Evolutionary conservation across 192 early-diverging fungal genomes (phyloP).

Genomic region (Gaertneriomyces sp.): DNA sequence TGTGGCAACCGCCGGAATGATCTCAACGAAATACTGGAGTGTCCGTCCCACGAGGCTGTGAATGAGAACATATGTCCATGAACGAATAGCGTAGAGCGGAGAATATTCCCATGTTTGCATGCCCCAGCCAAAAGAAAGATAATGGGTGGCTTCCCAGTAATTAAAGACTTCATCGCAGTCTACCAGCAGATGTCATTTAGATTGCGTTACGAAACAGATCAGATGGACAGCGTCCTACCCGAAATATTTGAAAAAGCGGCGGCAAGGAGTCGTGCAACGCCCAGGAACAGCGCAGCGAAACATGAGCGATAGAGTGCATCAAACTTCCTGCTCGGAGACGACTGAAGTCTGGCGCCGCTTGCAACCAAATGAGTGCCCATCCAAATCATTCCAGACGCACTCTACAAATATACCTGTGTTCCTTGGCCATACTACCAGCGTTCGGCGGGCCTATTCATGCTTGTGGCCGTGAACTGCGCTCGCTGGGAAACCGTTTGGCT

Average conservation of each 20-base stretch:
- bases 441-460: no score
- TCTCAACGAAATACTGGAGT: background rate
- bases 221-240: background rate
- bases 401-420: no score
- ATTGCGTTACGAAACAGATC: background rate
- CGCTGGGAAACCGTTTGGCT: no score
- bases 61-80: slow-evolving; percentile 72
- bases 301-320: no score
- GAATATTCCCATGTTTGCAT: slow-evolving; percentile 98
- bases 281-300: slow-evolving; percentile 51
- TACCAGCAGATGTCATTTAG: slow-evolving; percentile 6
- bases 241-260: slow-evolving; percentile 54
- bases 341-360: no score
- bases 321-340: no score
- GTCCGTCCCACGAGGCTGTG: slow-evolving; percentile 47
- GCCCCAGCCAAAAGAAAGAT: slow-evolving; percentile 75
- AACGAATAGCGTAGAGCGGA: slow-evolving; percentile 80
- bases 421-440: no score
- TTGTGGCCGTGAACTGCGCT: no score
- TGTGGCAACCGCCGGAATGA: background rate
- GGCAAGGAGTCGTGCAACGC: slow-evolving; percentile 51
- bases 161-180: slow-evolving; percentile 95
- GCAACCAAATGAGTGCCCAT: no score
- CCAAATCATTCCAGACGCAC: no score
- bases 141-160: slow-evolving; percentile 95